These are phyloP conservation scores for Penicillium verhagenii DNA, from an alignment of 495 filamentous ascomycete genomes.

Conservation along the genomic window DNA sequence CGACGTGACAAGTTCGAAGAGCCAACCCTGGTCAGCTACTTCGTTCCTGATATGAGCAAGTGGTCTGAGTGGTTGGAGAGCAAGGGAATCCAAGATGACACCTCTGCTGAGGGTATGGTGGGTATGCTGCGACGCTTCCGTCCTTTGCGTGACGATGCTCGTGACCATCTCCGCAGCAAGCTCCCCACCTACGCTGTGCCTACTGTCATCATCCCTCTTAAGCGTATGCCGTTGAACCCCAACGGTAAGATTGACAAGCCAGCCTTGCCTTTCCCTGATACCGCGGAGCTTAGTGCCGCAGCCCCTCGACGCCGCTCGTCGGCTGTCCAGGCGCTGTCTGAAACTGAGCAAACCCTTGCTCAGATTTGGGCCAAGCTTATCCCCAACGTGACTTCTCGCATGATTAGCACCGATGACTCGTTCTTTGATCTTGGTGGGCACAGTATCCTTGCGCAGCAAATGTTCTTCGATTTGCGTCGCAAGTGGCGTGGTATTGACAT, in stretches of 20 bases:
- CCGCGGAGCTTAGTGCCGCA: conserved; percentile 52
- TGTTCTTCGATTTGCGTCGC: conserved; percentile 68
- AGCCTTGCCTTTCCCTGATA: conserved; percentile 86
- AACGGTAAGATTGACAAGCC: conserved; percentile 95
- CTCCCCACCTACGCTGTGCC: conserved; percentile 83
- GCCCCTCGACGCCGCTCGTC: conserved; percentile 39
- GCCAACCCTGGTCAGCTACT: conserved; percentile 83
- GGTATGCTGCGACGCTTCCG: conserved; percentile 63
- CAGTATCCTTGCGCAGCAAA: conserved; percentile 81
- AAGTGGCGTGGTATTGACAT: conserved; percentile 66
- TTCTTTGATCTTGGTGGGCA: conserved; percentile 93
- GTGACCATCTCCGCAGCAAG: conserved; percentile 70
- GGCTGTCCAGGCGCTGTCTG: conserved; percentile 44
- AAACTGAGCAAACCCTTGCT: conserved; percentile 67
- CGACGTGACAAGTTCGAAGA: conserved; percentile 89
- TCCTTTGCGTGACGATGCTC: conserved; percentile 68
- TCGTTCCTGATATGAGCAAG: conserved; percentile 76
- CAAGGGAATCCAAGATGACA: conserved; percentile 50
- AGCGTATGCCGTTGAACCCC: conserved; percentile 83
- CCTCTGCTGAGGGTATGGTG: conserved; percentile 50
- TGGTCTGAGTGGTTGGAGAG: conserved; percentile 68
- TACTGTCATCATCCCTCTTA: conserved; percentile 73
- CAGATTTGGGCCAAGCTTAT: conserved; percentile 63
- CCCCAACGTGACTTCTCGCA: conserved; percentile 52
- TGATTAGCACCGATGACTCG: conserved; percentile 61